Evolutionary conservation across 306 rosid species (phyloP).

Genomic region (Fragaria ananassa): DNA sequence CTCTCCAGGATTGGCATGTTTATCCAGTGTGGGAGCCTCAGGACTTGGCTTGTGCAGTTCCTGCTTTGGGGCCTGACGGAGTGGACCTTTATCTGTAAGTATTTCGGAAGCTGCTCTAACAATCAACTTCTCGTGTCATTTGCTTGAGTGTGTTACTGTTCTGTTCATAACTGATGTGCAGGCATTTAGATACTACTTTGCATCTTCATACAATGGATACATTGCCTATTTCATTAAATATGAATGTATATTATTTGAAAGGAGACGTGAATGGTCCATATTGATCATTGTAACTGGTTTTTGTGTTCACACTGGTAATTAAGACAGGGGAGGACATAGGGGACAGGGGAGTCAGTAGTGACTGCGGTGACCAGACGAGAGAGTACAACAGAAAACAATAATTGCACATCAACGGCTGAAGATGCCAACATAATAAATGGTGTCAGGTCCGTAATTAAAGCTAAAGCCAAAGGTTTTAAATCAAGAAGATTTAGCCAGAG

Average conservation of each 20-base stretch:
- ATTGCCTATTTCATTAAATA: not conserved
- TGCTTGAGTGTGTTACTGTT: not conserved
- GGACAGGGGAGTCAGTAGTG: too few relatives aligned
- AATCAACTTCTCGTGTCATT: not conserved
- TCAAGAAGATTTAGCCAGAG: too few relatives aligned
- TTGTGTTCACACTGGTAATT: too few relatives aligned
- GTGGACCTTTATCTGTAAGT: conserved; percentile 74
- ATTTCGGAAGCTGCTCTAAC: not conserved
- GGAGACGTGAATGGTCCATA: not conserved
- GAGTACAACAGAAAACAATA: too few relatives aligned
- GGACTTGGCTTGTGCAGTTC: conserved; percentile 68
- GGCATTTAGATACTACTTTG: not conserved
- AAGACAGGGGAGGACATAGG: too few relatives aligned
- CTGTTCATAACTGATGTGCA: not conserved
- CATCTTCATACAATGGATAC: not conserved
- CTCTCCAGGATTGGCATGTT: conserved; percentile 87
- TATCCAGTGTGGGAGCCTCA: conserved; percentile 89
- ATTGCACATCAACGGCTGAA: too few relatives aligned
- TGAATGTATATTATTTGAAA: not conserved
- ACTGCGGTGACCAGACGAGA: too few relatives aligned
- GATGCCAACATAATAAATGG: too few relatives aligned
- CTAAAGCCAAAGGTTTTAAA: too few relatives aligned
- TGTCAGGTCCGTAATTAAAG: too few relatives aligned
- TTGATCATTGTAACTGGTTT: too few relatives aligned
- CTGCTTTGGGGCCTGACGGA: conserved; percentile 68